Evolutionary conservation across 176 grass and related monocot species (phyloP), one percentile per base, ranked within the genome.

Genomic region (Leersia perrieri): DNA sequence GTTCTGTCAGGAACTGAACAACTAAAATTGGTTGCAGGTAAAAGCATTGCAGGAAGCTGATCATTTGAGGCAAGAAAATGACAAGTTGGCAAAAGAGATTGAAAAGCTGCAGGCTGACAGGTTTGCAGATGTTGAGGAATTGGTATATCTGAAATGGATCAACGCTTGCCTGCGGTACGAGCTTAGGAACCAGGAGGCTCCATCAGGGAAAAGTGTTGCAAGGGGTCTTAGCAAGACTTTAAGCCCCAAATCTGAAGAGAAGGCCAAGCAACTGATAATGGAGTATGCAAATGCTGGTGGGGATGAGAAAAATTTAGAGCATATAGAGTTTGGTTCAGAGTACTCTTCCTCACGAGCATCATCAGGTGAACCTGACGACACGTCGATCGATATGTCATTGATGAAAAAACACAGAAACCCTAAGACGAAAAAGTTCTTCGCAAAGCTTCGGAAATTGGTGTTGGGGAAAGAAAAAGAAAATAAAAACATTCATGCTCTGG

Each of bases 71-170:
- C 84, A 91, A 86, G 91, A 87, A 84, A 93, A 93, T 63, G 87
- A 90, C 32, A 95, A 86, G 34, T 70, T 99, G 70, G 75, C 76
- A 34, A 86, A 90, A 75, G 90, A 99, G 57, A 60, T 88, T 20
- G 93, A 99, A 68, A 92, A 99, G 33, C 84, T 93, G 44, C 83
- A 88, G 85, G 66, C 60, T 22, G 87, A 91, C 63, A 82, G 89
- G 60, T 99, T 92, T 86, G 73, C 91, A 22, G 93, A 99, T 85
- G 92, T 93, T 11, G 96, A 95, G 87, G 90, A 99, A 77, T 73
- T 99, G 75, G 96, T 99, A 34, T 99, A 99, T 78, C 89, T 99
- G 11, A 99, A 86, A 91, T 99, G 96, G 96, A 94, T 95, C 70
- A 99, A 99, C 74, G 96, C 96, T 72, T 99, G 96, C 86, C 88